Percentiles rank a stretch among this genome's conserved stretches.
These are phyloP conservation scores for Blastobotrys persicus DNA, from an alignment of 1,139 yeast genomes.

Conservation along the genomic window DNA sequence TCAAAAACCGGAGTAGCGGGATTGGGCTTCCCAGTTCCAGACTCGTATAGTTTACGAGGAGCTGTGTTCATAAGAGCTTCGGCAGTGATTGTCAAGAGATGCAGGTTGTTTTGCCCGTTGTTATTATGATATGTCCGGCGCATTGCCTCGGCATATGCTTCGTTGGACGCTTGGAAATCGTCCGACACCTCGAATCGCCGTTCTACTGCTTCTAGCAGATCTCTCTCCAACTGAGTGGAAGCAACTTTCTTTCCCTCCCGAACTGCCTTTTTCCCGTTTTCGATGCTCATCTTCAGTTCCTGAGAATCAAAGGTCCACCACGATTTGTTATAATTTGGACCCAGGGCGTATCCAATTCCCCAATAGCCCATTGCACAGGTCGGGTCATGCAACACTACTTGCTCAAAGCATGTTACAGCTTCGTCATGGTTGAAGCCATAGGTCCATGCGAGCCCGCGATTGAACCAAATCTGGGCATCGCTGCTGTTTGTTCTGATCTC, in stretches of 20 bases:
- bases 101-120: not conserved
- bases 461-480: not conserved
- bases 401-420: not conserved
- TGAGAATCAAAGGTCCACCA: slow-evolving; percentile 5
- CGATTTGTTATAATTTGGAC: slow-evolving; percentile 10
- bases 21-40: not conserved
- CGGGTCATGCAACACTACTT: slow-evolving; percentile 7
- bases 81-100: not conserved
- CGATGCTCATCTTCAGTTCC: not conserved
- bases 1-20: slow-evolving; percentile 3
- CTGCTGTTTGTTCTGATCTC: not conserved
- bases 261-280: not conserved
- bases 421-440: slow-evolving; percentile 1
- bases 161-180: not conserved
- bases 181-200: not conserved
- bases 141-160: not conserved
- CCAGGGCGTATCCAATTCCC: slow-evolving; percentile 9
- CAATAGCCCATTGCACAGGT: slow-evolving; percentile 9
- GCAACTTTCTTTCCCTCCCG: not conserved
- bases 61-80: slow-evolving; percentile 5
- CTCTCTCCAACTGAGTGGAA: not conserved
- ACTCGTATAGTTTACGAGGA: not conserved
- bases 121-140: not conserved
- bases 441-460: not conserved
- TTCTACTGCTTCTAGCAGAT: not conserved